Evolutionary conservation across 257 asterid species (phyloP), one percentile per base, ranked within the genome.

Genomic region (Capsicum rhomboideum): DNA sequence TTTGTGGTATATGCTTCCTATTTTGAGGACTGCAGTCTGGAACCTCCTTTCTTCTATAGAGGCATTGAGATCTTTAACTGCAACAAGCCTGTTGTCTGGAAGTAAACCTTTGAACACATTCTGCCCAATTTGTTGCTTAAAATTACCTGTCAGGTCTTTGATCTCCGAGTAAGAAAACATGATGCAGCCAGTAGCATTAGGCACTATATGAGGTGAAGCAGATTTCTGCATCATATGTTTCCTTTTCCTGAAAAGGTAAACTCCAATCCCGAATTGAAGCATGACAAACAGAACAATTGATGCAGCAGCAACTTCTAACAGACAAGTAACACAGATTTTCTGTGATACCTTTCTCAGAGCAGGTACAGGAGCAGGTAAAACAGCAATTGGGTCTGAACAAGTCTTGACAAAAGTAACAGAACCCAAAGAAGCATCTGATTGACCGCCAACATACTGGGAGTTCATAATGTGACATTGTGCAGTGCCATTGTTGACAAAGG

Each of bases 301-400:
- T 10, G 85, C 86, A 1, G 75, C 84, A 66, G 64, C 67, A 68
- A 83, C 87, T 80, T 87, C 89, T 28, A 84, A 10, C 37, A 87
- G 84, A 83, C 92, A 87, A 72, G 86, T 83, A 75, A 84, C 58
- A 74, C 90, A 87, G 28, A 89, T 37, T 44, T 64, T 72, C 46
- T 66, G 55, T 1, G 82, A 53, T 26, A 56, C 74, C 29, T 78
- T 84, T 42, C 42, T 46, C 55, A 2, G 23, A 13, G 53, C 58
- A 28, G 71, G 85, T 8, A 21, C 12, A 23, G 74, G 50, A 9
- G 78, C 83, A 50, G 88, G 89, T 55, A 78, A 72, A 59, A 77
- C 87, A n/a, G 90, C 90, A 16, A 81, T 80, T 58, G 92, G 92
- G 63, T 89, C 92, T 20, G 83, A 82, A 81, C 92, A 89, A 10